phyloP scores from a whole-genome alignment of 2,329 filamentous ascomycete species.

The Fonsecaea erecta region DNA sequence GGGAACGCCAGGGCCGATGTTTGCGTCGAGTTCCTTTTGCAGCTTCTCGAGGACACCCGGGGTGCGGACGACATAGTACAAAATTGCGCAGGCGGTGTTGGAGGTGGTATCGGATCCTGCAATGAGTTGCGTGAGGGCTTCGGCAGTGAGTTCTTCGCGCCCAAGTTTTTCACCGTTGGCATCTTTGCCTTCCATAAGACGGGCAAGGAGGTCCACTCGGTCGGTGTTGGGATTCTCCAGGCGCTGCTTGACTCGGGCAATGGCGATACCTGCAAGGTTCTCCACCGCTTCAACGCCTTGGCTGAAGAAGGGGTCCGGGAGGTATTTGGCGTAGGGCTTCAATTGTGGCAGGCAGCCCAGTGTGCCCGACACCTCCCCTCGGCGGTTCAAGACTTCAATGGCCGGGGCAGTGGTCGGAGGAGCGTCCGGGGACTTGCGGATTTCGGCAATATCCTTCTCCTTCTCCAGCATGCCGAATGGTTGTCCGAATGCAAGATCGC shows the following conservation, averaged over 20 bases:
- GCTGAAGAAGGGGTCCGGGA: slow-evolving; percentile 82
- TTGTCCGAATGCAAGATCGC: slow-evolving; percentile 70
- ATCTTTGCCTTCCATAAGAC: slow-evolving; percentile 84
- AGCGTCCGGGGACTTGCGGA: slow-evolving; percentile 64
- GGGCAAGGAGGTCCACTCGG: slow-evolving; percentile 78
- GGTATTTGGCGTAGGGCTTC: slow-evolving; percentile 77
- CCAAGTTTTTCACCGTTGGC: slow-evolving; percentile 76
- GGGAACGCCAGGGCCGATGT: slow-evolving; percentile 66
- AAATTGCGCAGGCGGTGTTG: slow-evolving; percentile 78
- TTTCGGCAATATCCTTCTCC: slow-evolving; percentile 76
- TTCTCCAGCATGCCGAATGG: slow-evolving; percentile 83
- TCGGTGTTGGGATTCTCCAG: slow-evolving; percentile 64
- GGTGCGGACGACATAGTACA: slow-evolving; percentile 74
- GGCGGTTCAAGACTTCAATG: slow-evolving; percentile 84
- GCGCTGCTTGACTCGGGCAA: slow-evolving; percentile 76
- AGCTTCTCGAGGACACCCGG: slow-evolving; percentile 73
- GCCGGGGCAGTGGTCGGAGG: slow-evolving; percentile 73
- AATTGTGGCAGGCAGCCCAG: slow-evolving; percentile 75
- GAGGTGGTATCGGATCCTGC: slow-evolving; percentile 70
- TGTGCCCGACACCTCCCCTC: slow-evolving; percentile 82
- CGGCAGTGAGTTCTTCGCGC: slow-evolving; percentile 80
- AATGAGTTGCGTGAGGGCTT: slow-evolving; percentile 86
- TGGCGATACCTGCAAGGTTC: slow-evolving; percentile 83
- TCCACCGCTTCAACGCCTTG: slow-evolving; percentile 75
- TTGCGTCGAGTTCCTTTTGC: slow-evolving; percentile 74